Evolutionary conservation across 768 basidiomycete genomes (phyloP), one percentile per base, ranked within the genome.

Genomic region (Flagelloscypha sp.): DNA sequence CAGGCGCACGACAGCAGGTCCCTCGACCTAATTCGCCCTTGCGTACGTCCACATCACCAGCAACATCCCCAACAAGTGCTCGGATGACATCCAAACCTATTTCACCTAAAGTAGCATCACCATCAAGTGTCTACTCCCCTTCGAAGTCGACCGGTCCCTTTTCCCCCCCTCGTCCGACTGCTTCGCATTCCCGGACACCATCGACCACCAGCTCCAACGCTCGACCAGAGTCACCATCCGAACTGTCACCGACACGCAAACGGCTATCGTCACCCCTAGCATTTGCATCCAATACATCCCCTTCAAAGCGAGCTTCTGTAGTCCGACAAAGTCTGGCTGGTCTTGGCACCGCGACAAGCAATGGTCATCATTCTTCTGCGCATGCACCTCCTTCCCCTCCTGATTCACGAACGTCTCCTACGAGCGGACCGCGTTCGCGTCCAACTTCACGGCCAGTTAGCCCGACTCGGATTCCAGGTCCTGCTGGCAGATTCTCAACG

Each of bases 201-300:
- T 68, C 75, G 2, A 50, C 56, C 7, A 69, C 73, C 9, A 72
- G 72, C 32, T 55, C 69, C 1, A 56, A 60, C 8, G 17, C 27
- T 17, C 37, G 37, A 9, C 57, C 61, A 38, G 56, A 63, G 15
- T 46, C 43, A 18, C 44, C 41, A 13, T 43, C 45, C 17, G 61
- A 63, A 38, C 53, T 50, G 27, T 55, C 53, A 16, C 56, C 56
- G 19, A 58, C 58, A 33, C 61, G 62, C 11, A 59, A 63, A 16
- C 67, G 70, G 28, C 60, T 64, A 23, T 76, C 76, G 7, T 72
- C 74, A 9, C 72, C 74, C 22, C 52, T 76, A 33, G 58, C 57
- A 19, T 39, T 48, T 9, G 48, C 56, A 20, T 58, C n/a, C n/a
- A n/a, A n/a, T n/a, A n/a, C n/a, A n/a, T n/a, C n/a, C n/a, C n/a